phyloP scores from a whole-genome alignment of 2,329 filamentous ascomycete genomes.

The Bipolaris gigantea region DNA sequence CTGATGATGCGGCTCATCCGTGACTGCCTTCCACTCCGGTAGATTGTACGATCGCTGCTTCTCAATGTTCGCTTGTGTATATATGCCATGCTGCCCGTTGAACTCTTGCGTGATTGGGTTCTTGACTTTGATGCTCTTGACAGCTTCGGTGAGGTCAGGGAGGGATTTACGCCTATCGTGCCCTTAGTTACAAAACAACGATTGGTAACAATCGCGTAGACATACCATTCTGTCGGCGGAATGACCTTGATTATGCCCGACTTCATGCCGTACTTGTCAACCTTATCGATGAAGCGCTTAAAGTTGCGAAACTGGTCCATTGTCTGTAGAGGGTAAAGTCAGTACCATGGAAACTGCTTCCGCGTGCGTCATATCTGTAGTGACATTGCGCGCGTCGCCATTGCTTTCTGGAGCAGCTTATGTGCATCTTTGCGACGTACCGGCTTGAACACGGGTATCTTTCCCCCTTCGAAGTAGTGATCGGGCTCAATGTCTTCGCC shows the following conservation, averaged over 20 bases:
- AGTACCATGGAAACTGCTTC: slow-evolving; percentile 15
- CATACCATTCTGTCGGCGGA: slow-evolving; percentile 89
- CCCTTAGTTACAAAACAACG: slow-evolving; percentile 13
- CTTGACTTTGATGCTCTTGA: slow-evolving; percentile 91
- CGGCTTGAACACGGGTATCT: slow-evolving; percentile 90
- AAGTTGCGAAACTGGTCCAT: slow-evolving; percentile 96
- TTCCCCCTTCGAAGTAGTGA: slow-evolving; percentile 80
- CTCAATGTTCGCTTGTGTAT: slow-evolving; percentile 95
- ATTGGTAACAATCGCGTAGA: slow-evolving; percentile 16
- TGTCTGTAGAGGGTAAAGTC: slow-evolving; percentile 52
- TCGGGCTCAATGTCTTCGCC: slow-evolving; percentile 76
- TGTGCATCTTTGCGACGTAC: slow-evolving; percentile 50
- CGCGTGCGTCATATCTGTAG: not conserved
- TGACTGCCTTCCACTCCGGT: slow-evolving; percentile 91
- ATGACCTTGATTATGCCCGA: slow-evolving; percentile 96
- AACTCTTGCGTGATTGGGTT: slow-evolving; percentile 99
- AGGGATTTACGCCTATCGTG: slow-evolving; percentile 66
- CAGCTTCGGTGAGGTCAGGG: slow-evolving; percentile 75
- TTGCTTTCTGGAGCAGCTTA: not conserved
- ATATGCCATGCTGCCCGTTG: slow-evolving; percentile 91
- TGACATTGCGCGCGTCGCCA: slow-evolving; percentile 4
- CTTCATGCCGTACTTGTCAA: slow-evolving; percentile 95
- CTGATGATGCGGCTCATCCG: slow-evolving; percentile 93
- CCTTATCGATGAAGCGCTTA: slow-evolving; percentile 83
- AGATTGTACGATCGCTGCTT: slow-evolving; percentile 96